Percentiles rank a stretch among this genome's conserved stretches.
Conservation (phyloP, 805 yeast genomes). For the Blastobotrys robertii region DNA sequence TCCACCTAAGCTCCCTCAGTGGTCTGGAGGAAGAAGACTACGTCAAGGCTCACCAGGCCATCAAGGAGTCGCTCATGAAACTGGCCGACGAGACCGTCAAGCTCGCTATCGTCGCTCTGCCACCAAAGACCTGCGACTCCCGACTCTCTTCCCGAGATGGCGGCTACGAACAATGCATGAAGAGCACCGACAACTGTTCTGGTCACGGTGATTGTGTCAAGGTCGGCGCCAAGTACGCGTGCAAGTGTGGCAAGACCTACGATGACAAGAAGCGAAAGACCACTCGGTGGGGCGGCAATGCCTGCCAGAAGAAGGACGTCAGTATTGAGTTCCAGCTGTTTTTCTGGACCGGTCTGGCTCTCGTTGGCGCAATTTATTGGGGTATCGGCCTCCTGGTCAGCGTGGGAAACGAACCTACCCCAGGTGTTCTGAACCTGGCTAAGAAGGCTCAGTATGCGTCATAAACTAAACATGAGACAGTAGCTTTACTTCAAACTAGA, state of each 20-base stretch:
- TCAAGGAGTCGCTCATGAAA: slow-evolving; percentile 4
- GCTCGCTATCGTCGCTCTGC: slow-evolving; percentile 8
- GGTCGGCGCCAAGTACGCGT: slow-evolving; percentile 21
- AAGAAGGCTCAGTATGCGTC: not conserved
- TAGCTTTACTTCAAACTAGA: not conserved
- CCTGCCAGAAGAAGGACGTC: slow-evolving; percentile 61
- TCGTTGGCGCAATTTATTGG: slow-evolving; percentile 35
- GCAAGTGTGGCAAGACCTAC: slow-evolving; percentile 27
- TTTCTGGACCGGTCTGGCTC: slow-evolving; percentile 52
- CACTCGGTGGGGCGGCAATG: slow-evolving; percentile 33
- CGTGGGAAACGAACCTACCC: slow-evolving; percentile 53
- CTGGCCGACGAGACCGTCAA: slow-evolving; percentile 2
- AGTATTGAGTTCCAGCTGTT: slow-evolving; percentile 57
- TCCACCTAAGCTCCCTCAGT: slow-evolving; percentile 4
- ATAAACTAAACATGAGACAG: too few species aligned
- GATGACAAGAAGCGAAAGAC: slow-evolving; percentile 23
- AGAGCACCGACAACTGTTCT: slow-evolving; percentile 22
- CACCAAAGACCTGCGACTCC: slow-evolving; percentile 3
- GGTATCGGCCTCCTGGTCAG: slow-evolving; percentile 45
- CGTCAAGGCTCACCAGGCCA: not conserved
- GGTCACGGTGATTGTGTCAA: slow-evolving; percentile 31
- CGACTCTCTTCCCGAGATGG: not conserved
- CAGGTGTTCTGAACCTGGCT: slow-evolving; percentile 38
- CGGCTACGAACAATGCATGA: not conserved
- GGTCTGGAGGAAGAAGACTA: slow-evolving; percentile 1